Base-by-base conservation (phyloP, 208 protist genomes). In the Leishmania arabica region DNA sequence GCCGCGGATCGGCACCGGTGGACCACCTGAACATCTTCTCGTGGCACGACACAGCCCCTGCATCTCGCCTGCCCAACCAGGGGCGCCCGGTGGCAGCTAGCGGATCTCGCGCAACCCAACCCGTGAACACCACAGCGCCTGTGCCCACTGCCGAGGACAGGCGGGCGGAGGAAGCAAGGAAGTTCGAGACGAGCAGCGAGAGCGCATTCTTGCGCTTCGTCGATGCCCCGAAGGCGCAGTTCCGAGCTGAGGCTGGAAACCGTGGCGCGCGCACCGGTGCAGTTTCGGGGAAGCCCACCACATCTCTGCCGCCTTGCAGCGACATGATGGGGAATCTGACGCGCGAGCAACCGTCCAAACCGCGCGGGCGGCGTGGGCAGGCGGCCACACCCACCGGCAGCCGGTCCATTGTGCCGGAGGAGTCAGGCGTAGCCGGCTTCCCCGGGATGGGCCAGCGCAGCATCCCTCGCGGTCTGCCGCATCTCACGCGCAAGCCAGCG, bases 201-300 rank as follows among this genome's bases (percentile, higher is more conserved):
- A 85, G 90, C 69, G 82, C 87, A 68, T 97, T 97, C 79, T 82
- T 97, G 13, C 83, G 87, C 75, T 97, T 97, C 85, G 93, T 85
- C 72, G 89, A 95, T 58, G 74, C 71, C 64, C 82, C 60, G 19
- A 83, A 64, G 49, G 51, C 51, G 34, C 11, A 27, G 9, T 7
- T 13, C 15, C 24, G 21, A 34, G 56, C 24, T 3, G 27, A 53
- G 15, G 70, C 78, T 3, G 7, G 53, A 1, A 47, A 72, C 21
- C 6, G 53, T 7, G 66, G 56, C 24, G 72, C 70, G 54, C 17
- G 11, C n/a, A 45, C 40, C 1, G 65, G 75, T 19, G 81, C 65
- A 27, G 75, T 37, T n/a, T 60, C 66, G 0, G 68, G 51, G 34
- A 34, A 37, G 34, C 51, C 72, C 34, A 19, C 40, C 15, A 11